Percentiles rank a stretch among this genome's conserved stretches.
phyloP scores from a whole-genome alignment of 2,329 filamentous ascomycete species.

The Phyllosticta citriasiana region DNA sequence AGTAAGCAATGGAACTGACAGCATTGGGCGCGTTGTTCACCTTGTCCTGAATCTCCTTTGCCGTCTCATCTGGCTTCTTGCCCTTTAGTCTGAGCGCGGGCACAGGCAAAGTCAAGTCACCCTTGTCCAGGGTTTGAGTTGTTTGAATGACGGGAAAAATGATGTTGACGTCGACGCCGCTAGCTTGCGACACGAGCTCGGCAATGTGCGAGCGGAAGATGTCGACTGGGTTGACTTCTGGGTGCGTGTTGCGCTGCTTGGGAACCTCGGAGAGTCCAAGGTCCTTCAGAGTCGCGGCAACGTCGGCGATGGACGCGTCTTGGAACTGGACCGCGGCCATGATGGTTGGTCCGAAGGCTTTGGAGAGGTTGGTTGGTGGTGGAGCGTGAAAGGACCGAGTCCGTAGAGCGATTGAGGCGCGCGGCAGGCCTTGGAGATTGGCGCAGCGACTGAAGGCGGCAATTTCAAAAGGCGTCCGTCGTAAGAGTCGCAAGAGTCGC shows the following conservation, averaged over 20 bases:
- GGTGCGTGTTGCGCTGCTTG: slow-evolving; percentile 37
- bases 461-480: background rate
- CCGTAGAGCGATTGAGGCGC: background rate
- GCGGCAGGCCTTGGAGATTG: background rate
- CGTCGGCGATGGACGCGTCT: slow-evolving; percentile 22
- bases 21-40: slow-evolving; percentile 15
- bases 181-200: slow-evolving; percentile 55
- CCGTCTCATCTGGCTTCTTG: slow-evolving; percentile 49
- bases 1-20: background rate
- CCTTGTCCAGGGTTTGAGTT: slow-evolving; percentile 71
- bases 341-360: background rate
- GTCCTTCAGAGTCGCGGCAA: slow-evolving; percentile 25
- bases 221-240: slow-evolving; percentile 65
- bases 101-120: slow-evolving; percentile 68
- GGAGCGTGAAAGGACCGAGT: background rate
- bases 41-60: slow-evolving; percentile 44
- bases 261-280: slow-evolving; percentile 31
- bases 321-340: slow-evolving; percentile 5
- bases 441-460: background rate
- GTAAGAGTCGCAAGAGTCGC: background rate
- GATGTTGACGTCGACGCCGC: slow-evolving; percentile 58
- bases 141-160: slow-evolving; percentile 70
- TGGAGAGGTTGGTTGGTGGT: slow-evolving; percentile 1
- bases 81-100: slow-evolving; percentile 68
- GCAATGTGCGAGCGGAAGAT: slow-evolving; percentile 71